Conservation (phyloP, 345 rosid species). For the Eucalyptus sp. region DNA sequence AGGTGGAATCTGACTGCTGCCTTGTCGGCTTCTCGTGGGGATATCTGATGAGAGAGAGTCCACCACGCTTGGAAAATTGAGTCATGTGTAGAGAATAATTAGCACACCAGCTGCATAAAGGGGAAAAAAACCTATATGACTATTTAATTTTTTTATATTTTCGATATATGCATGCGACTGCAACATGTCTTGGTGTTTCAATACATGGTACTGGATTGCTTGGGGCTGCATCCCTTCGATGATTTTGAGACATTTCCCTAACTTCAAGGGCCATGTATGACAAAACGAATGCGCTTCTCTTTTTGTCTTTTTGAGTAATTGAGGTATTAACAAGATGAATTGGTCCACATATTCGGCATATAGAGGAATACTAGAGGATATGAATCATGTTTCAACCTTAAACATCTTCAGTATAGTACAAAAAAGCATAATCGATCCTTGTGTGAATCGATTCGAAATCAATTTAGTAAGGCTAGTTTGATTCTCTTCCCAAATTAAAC, state of each 20-base stretch:
- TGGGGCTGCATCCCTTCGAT: background rate
- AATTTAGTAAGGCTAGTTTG: accelerated
- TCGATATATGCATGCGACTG: background rate
- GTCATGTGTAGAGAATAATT: background rate
- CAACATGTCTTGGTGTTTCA: background rate
- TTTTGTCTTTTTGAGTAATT: background rate
- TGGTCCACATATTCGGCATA: background rate
- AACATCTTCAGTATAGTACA: background rate
- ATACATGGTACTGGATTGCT: background rate
- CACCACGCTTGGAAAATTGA: background rate
- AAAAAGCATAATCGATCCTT: background rate
- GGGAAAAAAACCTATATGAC: background rate
- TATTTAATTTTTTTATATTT: background rate
- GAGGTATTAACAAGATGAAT: background rate
- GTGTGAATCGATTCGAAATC: background rate
- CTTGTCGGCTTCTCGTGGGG: background rate
- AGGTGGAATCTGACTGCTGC: background rate
- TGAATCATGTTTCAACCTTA: background rate
- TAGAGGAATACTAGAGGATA: background rate
- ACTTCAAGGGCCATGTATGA: background rate
- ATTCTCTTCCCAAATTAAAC: background rate
- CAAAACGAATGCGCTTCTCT: background rate
- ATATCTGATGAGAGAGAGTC: background rate
- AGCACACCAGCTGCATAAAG: background rate
- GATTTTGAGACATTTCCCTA: background rate